These are phyloP conservation scores for Camelina hispida DNA, from an alignment of 345 rosid species.

Conservation along the genomic window DNA sequence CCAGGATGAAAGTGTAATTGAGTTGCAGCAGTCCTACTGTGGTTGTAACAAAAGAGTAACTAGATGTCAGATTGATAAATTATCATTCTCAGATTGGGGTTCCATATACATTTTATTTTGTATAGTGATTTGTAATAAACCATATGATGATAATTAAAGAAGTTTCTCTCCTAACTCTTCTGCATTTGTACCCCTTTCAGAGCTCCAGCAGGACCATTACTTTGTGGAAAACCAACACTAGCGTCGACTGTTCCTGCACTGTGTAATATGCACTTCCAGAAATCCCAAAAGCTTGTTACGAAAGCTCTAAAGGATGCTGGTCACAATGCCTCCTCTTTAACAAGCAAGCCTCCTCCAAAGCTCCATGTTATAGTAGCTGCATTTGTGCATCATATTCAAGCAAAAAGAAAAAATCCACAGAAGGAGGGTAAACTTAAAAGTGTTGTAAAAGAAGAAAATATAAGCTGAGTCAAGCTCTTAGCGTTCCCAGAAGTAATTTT, in stretches of 20 bases:
- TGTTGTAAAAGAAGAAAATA: constrained; percentile 49
- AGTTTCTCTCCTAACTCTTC: background rate
- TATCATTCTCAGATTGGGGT: background rate
- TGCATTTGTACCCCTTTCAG: constrained; percentile 42
- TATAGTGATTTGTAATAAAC: no score
- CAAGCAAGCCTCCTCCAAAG: constrained; percentile 72
- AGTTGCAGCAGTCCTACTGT: constrained; percentile 3
- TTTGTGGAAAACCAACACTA: constrained; percentile 78
- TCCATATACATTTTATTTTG: no score
- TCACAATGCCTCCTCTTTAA: constrained; percentile 61
- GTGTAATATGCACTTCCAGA: constrained; percentile 69
- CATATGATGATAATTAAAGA: no score
- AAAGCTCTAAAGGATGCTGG: constrained; percentile 78
- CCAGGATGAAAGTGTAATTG: background rate
- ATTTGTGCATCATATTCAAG: constrained; percentile 73
- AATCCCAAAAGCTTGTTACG: constrained; percentile 64
- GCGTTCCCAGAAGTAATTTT: background rate
- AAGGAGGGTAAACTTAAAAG: constrained; percentile 43
- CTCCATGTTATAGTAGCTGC: constrained; percentile 74
- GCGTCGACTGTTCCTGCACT: constrained; percentile 62
- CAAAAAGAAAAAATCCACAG: constrained; percentile 58
- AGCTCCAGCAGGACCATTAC: constrained; percentile 75
- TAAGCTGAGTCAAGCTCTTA: constrained; percentile 31
- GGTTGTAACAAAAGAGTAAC: background rate
- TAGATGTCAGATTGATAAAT: background rate